phyloP scores from a whole-genome alignment of 208 protist species.

The Tritrichomonas foetus region DNA sequence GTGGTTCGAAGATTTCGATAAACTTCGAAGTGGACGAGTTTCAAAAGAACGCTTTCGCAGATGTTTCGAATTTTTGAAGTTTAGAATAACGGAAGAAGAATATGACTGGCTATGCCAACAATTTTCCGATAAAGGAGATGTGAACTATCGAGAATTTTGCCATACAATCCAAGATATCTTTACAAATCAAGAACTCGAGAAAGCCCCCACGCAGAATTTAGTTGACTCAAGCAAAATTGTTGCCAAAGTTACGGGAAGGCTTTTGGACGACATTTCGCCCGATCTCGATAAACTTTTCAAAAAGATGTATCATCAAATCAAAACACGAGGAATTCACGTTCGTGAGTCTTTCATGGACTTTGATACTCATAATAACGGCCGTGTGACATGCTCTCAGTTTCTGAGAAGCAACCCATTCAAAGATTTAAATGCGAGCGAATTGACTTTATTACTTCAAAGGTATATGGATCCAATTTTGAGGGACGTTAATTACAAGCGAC shows the following conservation, averaged over 20 bases:
- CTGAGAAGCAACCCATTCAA: background rate
- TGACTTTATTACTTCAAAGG: background rate
- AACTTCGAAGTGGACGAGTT: background rate
- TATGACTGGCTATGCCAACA: background rate
- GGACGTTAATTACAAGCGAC: background rate
- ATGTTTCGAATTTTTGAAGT: slow-evolving; percentile 31
- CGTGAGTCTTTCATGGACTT: slow-evolving; percentile 4
- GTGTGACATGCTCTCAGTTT: slow-evolving; percentile 10
- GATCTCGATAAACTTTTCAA: background rate
- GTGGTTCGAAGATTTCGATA: slow-evolving; percentile 41
- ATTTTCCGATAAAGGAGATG: background rate
- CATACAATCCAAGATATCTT: background rate
- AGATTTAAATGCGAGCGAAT: background rate
- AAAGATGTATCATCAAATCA: slow-evolving; percentile 19
- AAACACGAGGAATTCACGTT: slow-evolving; percentile 13
- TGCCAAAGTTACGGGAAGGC: background rate
- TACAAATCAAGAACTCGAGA: slow-evolving; percentile 34
- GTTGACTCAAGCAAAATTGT: background rate
- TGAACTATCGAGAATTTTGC: slow-evolving; percentile 15
- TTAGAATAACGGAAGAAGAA: background rate
- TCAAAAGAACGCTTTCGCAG: background rate
- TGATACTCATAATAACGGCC: background rate
- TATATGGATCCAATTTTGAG: background rate
- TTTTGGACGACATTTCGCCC: background rate
- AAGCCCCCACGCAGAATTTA: background rate